Percentiles rank a stretch among this genome's conserved stretches.
Evolutionary conservation across 2,329 filamentous ascomycete genomes (phyloP).

Genomic region (Lachnellula arida): DNA sequence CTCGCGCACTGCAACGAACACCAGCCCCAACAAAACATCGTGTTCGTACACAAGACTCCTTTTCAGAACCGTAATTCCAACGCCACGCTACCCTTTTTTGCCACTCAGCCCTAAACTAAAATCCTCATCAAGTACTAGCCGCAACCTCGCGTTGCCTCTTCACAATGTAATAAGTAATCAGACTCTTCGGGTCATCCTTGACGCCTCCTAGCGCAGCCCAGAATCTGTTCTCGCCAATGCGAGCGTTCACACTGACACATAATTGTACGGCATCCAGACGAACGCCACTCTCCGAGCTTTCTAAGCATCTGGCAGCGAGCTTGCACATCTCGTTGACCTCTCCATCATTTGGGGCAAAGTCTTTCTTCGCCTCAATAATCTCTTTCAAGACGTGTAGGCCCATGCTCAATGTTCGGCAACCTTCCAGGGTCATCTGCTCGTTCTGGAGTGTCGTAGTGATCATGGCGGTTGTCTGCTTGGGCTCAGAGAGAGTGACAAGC

Average conservation of each 20-base stretch:
- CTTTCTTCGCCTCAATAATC: conserved; percentile 42
- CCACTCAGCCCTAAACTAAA: neutral
- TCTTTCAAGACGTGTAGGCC: conserved; percentile 59
- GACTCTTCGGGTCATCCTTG: conserved; percentile 67
- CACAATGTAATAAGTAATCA: conserved; percentile 79
- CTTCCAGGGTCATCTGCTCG: conserved; percentile 40
- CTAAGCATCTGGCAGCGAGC: conserved; percentile 53
- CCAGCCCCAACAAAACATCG: neutral
- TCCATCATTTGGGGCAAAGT: conserved; percentile 44
- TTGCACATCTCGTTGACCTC: conserved; percentile 49
- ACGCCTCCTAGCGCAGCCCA: conserved; percentile 63
- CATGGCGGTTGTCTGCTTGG: conserved; percentile 53
- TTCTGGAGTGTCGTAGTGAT: conserved; percentile 46
- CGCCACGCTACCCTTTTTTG: neutral
- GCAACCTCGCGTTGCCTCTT: conserved; percentile 57
- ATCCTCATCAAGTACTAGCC: conserved; percentile 9
- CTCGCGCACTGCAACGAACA: neutral
- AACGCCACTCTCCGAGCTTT: conserved; percentile 57
- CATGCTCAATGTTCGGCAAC: conserved; percentile 53
- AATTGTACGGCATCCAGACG: conserved; percentile 74
- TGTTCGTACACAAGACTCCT: neutral
- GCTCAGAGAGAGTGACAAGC: conserved; percentile 61
- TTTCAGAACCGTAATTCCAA: neutral
- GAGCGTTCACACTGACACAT: conserved; percentile 66
- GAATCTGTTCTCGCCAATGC: conserved; percentile 57